Conservation (phyloP, 306 rosid species). For the Delonix regia region DNA sequence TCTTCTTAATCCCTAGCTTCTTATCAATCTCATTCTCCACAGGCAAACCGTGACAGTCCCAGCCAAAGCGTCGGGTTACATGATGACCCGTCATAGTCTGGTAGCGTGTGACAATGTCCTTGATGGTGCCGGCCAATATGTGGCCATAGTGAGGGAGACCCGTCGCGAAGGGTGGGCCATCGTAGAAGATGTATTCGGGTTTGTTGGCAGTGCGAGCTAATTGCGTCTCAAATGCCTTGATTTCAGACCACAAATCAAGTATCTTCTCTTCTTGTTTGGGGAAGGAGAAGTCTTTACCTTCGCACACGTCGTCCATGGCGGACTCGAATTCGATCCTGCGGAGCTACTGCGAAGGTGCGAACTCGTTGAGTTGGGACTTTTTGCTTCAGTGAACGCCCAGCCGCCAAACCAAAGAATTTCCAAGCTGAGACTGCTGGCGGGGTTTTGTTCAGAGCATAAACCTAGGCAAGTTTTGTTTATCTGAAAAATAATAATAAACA, state of each 20-base stretch:
- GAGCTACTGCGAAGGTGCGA: background rate
- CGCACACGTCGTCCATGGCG: constrained; percentile 86
- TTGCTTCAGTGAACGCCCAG: background rate
- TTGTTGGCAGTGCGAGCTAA: constrained; percentile 56
- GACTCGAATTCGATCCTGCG: background rate
- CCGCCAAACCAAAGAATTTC: background rate
- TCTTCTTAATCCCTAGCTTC: constrained; percentile 71
- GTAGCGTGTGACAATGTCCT: constrained; percentile 90
- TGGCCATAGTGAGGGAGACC: constrained; percentile 99
- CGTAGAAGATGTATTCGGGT: constrained; percentile 89
- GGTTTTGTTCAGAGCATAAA: background rate
- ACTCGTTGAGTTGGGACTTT: background rate
- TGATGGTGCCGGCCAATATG: constrained; percentile 94
- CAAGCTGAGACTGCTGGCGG: background rate
- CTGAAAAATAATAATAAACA: too few species aligned
- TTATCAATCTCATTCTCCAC: constrained; percentile 87
- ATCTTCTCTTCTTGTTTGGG: constrained; percentile 74
- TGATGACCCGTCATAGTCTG: constrained; percentile 88
- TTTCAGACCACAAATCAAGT: constrained; percentile 65
- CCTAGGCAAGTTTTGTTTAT: too few species aligned
- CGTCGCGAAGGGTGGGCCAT: constrained; percentile 98
- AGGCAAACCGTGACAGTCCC: constrained; percentile 99
- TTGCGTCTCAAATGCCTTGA: constrained; percentile 84
- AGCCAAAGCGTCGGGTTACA: constrained; percentile 96
- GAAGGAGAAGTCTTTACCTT: constrained; percentile 86